These are phyloP conservation scores for Anisogramma anomala DNA, from an alignment of 2,329 filamentous ascomycete species.

Conservation along the genomic window DNA sequence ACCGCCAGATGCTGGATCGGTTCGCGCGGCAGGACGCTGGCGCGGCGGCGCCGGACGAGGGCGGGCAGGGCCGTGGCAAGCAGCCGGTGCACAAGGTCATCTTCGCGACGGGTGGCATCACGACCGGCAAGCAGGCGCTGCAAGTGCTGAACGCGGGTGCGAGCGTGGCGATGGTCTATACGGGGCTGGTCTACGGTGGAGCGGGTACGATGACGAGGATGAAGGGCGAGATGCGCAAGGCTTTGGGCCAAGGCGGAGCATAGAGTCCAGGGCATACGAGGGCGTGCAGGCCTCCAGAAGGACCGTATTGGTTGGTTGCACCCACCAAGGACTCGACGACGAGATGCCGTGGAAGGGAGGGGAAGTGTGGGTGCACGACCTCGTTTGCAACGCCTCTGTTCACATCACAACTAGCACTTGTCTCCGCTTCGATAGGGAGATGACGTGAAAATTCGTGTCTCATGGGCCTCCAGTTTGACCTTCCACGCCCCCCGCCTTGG, in stretches of 20 bases:
- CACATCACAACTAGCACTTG: too few species aligned
- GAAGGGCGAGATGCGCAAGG: conserved; percentile 48
- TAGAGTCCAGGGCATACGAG: neutral
- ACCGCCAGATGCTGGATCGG: conserved; percentile 57
- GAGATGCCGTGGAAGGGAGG: too few species aligned
- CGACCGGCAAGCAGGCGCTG: conserved; percentile 71
- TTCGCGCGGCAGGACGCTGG: conserved; percentile 29
- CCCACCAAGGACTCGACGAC: too few species aligned
- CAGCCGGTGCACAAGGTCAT: conserved; percentile 56
- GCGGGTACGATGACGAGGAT: conserved; percentile 53
- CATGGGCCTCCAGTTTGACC: too few species aligned
- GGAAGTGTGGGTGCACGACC: too few species aligned
- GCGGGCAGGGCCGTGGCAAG: conserved; percentile 16
- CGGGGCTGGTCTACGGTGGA: conserved; percentile 55
- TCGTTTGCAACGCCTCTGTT: too few species aligned
- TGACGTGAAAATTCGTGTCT: too few species aligned
- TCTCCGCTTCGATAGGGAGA: too few species aligned
- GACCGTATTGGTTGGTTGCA: conserved; percentile 2
- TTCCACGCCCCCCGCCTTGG: neutral
- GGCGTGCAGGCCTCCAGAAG: neutral
- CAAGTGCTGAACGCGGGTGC: conserved; percentile 79
- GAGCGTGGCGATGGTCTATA: conserved; percentile 86
- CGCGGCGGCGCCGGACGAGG: conserved; percentile 22
- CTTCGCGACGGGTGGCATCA: conserved; percentile 90
- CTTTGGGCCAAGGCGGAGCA: conserved; percentile 18